Conservation (phyloP, 2,329 filamentous ascomycete species). For the Emydomyces testavorans region DNA sequence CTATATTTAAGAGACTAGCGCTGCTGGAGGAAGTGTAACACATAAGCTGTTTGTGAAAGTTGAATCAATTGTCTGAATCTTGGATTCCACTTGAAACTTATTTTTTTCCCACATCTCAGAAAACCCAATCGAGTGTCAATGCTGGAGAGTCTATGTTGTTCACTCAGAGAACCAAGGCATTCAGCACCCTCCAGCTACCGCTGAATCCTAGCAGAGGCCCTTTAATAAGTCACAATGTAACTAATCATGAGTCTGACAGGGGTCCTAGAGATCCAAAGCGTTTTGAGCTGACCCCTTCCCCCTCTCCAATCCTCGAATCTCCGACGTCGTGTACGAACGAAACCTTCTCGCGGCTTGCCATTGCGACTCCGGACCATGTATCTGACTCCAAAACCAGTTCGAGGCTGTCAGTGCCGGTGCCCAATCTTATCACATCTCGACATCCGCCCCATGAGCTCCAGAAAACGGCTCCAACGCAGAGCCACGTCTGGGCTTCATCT, state of each 20-base stretch:
- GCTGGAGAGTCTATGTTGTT: conserved; percentile 26
- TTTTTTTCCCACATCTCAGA: background rate
- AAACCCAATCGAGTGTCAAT: background rate
- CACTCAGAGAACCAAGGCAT: conserved; percentile 28
- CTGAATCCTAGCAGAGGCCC: conserved; percentile 15
- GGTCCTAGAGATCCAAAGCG: conserved; percentile 17
- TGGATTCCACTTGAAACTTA: background rate
- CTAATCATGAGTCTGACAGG: conserved; percentile 18
- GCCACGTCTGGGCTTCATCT: conserved; percentile 14
- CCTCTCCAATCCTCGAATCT: conserved; percentile 7
- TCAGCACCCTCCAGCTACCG: conserved; percentile 19
- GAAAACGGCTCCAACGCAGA: conserved; percentile 13
- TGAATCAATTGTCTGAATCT: background rate
- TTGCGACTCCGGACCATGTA: conserved; percentile 27
- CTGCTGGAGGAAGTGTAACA: too few relatives aligned
- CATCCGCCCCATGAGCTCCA: conserved; percentile 7
- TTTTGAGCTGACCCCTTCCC: conserved; percentile 10
- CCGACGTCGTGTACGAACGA: conserved; percentile 23
- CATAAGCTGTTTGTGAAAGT: conserved; percentile 5
- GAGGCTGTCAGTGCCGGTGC: conserved; percentile 15
- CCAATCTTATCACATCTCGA: conserved; percentile 2
- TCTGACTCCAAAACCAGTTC: conserved; percentile 25
- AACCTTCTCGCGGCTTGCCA: conserved; percentile 24
- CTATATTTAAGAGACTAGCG: conserved; percentile 1
- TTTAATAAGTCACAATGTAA: conserved; percentile 13